A percentile compares a stretch with the other conserved stretches of the same genome.
Evolutionary conservation across 1,284 basidiomycete species (phyloP).

Genomic region (Microbotryomycetes sp.): DNA sequence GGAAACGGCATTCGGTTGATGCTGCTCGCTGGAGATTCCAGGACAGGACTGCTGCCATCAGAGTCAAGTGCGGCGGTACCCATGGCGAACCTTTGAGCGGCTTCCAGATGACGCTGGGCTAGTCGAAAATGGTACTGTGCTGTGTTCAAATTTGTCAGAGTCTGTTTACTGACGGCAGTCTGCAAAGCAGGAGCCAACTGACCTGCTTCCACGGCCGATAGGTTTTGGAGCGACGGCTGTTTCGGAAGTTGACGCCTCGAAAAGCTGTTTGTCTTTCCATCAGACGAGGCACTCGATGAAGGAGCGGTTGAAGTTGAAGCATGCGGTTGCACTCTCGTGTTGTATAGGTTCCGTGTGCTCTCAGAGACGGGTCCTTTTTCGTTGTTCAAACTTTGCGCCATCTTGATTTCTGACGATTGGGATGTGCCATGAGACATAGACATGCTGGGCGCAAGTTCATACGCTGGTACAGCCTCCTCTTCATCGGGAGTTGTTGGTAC

Average conservation of each 20-base stretch:
- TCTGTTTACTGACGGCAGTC: background rate
- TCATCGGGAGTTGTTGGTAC: no score
- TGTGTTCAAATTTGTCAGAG: background rate
- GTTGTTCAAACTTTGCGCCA: no score
- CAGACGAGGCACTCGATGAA: background rate
- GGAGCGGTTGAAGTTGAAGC: background rate
- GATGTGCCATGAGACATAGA: no score
- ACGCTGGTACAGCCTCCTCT: background rate
- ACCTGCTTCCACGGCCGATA: background rate
- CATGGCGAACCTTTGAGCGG: background rate
- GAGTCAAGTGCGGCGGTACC: background rate
- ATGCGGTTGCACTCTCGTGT: background rate
- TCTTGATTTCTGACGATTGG: no score
- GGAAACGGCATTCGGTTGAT: background rate
- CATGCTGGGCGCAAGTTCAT: no score
- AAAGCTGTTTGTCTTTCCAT: background rate
- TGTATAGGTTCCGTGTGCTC: no score
- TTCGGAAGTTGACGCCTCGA: background rate
- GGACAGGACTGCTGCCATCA: background rate
- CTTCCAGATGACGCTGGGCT: background rate
- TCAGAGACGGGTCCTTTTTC: no score
- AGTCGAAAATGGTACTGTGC: background rate
- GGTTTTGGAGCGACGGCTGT: background rate
- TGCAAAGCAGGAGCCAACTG: background rate
- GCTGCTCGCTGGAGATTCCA: background rate